Percentiles rank a stretch among this genome's conserved stretches.
These are phyloP conservation scores for Ganoderma resinaceum DNA, from an alignment of 1,284 basidiomycete genomes.

Conservation along the genomic window DNA sequence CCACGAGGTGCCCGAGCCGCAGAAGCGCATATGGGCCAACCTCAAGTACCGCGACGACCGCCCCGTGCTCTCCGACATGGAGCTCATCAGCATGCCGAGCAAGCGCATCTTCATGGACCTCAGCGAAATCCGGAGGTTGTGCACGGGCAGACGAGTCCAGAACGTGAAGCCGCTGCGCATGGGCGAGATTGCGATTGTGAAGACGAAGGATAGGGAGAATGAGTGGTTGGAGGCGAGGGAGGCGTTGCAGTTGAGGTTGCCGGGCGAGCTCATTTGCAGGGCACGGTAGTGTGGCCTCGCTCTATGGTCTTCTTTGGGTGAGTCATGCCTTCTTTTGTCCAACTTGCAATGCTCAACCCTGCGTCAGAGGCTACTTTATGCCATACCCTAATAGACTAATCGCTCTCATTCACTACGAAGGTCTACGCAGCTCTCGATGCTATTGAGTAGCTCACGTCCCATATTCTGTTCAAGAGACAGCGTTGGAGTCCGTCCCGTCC, in stretches of 20 bases:
- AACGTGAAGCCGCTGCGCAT: slow-evolving; percentile 78
- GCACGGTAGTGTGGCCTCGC: slow-evolving; percentile 44
- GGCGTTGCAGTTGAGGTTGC: slow-evolving; percentile 66
- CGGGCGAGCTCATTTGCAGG: slow-evolving; percentile 79
- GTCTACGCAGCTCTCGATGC: no score
- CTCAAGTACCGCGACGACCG: slow-evolving; percentile 90
- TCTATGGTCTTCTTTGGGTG: background rate
- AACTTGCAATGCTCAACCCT: background rate
- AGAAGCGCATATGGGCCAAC: slow-evolving; percentile 86
- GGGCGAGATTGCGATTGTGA: slow-evolving; percentile 88
- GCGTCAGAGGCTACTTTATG: background rate
- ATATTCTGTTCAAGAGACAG: background rate
- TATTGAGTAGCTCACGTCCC: no score
- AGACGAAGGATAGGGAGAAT: slow-evolving; percentile 71
- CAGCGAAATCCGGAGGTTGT: slow-evolving; percentile 76
- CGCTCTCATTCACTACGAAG: background rate
- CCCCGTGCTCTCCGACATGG: slow-evolving; percentile 79
- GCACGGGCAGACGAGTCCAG: slow-evolving; percentile 75
- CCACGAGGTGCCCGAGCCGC: slow-evolving; percentile 56
- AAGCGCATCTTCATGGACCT: slow-evolving; percentile 77
- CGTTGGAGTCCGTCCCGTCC: background rate
- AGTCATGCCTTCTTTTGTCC: background rate
- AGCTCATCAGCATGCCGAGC: slow-evolving; percentile 78
- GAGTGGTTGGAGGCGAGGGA: slow-evolving; percentile 80
- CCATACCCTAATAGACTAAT: slow-evolving; percentile 3